These are phyloP conservation scores for Nicotiana attenuata DNA, from an alignment of 257 asterid genomes.

Conservation along the genomic window DNA sequence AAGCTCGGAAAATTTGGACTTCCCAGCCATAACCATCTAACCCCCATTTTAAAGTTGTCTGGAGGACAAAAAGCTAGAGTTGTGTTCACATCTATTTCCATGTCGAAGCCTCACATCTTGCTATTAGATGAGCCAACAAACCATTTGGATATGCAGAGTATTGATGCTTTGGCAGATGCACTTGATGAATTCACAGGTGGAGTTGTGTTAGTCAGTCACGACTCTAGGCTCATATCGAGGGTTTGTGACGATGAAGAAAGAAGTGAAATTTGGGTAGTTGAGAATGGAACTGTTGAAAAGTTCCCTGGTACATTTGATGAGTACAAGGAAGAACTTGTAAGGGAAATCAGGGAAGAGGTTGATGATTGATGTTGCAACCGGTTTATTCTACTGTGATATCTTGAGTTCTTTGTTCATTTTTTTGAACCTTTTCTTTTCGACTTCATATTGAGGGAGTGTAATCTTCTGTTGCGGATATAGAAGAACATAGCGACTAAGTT, in stretches of 20 bases:
- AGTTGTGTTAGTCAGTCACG: conserved; percentile 36
- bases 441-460: conserved; percentile 5
- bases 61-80: conserved; percentile 40
- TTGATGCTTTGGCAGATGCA: conserved; percentile 35
- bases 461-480: conserved; percentile 6
- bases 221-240: conserved; percentile 36
- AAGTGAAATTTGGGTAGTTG: conserved; percentile 42
- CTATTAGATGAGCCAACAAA: conserved; percentile 39
- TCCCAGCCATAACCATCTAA: conserved; percentile 30
- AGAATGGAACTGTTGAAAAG: conserved; percentile 34
- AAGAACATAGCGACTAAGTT: background rate
- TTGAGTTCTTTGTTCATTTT: background rate
- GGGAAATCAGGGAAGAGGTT: conserved; percentile 39
- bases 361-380: conserved; percentile 25
- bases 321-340: conserved; percentile 37
- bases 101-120: conserved; percentile 36
- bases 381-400: background rate
- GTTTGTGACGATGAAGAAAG: conserved; percentile 43
- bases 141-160: conserved; percentile 41
- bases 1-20: conserved; percentile 27
- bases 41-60: conserved; percentile 29
- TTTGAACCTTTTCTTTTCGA: background rate
- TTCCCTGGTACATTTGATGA: conserved; percentile 33
- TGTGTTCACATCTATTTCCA: conserved; percentile 28
- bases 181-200: conserved; percentile 29